A percentile compares a stretch with the other conserved stretches of the same genome.
These are phyloP conservation scores for Scalesia atractyloides DNA, from an alignment of 129 eudicot species.

Conservation along the genomic window DNA sequence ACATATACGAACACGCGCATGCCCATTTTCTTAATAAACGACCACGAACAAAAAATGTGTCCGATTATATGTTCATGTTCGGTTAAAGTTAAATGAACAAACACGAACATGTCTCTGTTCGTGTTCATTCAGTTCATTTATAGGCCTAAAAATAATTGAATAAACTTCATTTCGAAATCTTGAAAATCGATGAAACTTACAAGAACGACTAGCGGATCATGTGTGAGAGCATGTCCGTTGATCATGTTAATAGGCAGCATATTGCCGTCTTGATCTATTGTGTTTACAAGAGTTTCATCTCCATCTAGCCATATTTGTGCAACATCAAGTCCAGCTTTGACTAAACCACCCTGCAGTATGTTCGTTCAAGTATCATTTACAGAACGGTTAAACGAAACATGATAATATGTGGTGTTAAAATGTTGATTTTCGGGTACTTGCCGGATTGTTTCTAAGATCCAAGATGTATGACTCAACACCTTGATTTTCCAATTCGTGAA, in stretches of 20 bases:
- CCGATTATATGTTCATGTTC: no score
- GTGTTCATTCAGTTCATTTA: no score
- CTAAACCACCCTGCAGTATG: constrained; percentile 80
- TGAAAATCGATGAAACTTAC: constrained; percentile 45
- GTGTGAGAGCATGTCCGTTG: constrained; percentile 87
- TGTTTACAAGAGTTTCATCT: constrained; percentile 88
- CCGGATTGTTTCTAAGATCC: constrained; percentile 95
- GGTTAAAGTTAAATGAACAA: no score
- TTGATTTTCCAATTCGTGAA: constrained; percentile 73
- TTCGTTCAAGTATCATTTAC: constrained; percentile 3
- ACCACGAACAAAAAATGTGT: no score
- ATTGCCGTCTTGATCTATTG: constrained; percentile 83
- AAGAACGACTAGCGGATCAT: constrained; percentile 87
- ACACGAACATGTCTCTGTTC: no score
- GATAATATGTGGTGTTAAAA: not conserved
- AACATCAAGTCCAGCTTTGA: constrained; percentile 92
- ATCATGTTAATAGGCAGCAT: constrained; percentile 87
- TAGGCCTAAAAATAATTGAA: not conserved
- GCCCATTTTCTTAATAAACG: no score
- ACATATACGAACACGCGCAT: no score
- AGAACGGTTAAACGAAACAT: not conserved
- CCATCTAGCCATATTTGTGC: constrained; percentile 99
- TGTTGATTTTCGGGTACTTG: constrained; percentile 38
- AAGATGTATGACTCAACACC: constrained; percentile 90
- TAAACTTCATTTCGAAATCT: not conserved